These are phyloP conservation scores for Epichloe sp. DNA, from an alignment of 2,329 filamentous ascomycete genomes.

Conservation along the genomic window DNA sequence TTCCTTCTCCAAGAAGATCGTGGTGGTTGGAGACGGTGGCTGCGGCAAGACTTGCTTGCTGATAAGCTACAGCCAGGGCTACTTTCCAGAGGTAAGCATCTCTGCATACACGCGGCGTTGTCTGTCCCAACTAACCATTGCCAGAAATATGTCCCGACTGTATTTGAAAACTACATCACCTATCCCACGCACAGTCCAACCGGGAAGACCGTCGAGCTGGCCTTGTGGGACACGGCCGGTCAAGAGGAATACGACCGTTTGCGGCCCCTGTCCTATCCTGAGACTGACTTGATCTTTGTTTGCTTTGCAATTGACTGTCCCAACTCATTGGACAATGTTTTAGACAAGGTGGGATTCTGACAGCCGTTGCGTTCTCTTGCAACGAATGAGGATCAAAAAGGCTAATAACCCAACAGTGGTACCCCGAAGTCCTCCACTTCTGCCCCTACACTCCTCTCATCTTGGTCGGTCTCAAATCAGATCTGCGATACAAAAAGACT, in stretches of 20 bases:
- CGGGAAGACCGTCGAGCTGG: slow-evolving; percentile 91
- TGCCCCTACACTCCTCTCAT: slow-evolving; percentile 94
- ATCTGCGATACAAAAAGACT: slow-evolving; percentile 86
- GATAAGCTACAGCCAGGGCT: slow-evolving; percentile 97
- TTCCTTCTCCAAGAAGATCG: slow-evolving; percentile 96
- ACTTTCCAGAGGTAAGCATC: slow-evolving; percentile 81
- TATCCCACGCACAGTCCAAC: slow-evolving; percentile 79
- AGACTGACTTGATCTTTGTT: slow-evolving; percentile 95
- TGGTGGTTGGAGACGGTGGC: slow-evolving; percentile 93
- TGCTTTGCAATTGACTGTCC: slow-evolving; percentile 99
- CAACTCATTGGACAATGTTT: slow-evolving; percentile 93
- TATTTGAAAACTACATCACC: slow-evolving; percentile 99
- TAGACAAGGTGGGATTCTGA: slow-evolving; percentile 68
- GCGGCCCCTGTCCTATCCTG: slow-evolving; percentile 89
- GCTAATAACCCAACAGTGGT: slow-evolving; percentile 54
- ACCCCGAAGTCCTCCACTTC: slow-evolving; percentile 96
- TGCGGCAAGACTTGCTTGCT: slow-evolving; percentile 97
- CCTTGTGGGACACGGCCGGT: slow-evolving; percentile 95
- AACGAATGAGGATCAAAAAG: not conserved
- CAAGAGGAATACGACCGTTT: slow-evolving; percentile 98
- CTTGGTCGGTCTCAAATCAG: slow-evolving; percentile 91
- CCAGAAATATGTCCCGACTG: slow-evolving; percentile 98
- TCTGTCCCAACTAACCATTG: not conserved
- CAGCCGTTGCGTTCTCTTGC: too few relatives aligned
- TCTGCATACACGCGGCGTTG: not conserved